These are phyloP conservation scores for Eimeria necatrix DNA, from an alignment of 169 alveolate species.

Conservation along the genomic window DNA sequence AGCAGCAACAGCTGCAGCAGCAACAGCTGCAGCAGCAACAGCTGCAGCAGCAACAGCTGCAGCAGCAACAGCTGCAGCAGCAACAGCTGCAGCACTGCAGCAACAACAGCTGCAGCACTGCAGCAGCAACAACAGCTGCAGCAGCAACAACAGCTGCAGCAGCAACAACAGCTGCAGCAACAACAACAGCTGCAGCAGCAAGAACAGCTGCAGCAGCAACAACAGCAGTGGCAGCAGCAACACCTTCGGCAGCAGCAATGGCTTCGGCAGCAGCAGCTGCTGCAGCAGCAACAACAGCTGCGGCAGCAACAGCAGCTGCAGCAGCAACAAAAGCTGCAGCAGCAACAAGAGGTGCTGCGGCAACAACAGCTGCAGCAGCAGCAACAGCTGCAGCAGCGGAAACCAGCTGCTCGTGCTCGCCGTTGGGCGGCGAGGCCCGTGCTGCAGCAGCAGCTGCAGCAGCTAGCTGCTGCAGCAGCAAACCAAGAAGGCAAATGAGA, in stretches of 20 bases:
- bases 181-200: not conserved
- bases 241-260: not conserved
- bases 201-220: not conserved
- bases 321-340: too few relatives aligned
- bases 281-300: too few relatives aligned
- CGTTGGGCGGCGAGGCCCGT: too few relatives aligned
- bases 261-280: constrained; percentile 11
- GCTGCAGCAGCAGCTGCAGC: too few relatives aligned
- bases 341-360: not conserved
- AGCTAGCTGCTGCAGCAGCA: not conserved
- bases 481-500: not conserved
- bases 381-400: not conserved
- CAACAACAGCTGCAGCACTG: too few relatives aligned
- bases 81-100: constrained; percentile 25
- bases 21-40: too few relatives aligned
- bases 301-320: too few relatives aligned
- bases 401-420: too few relatives aligned
- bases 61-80: constrained; percentile 30
- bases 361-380: not conserved
- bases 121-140: not conserved
- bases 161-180: not conserved
- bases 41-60: too few relatives aligned
- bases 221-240: not conserved
- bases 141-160: not conserved
- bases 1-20: too few relatives aligned